Evolutionary conservation across 768 basidiomycete species (phyloP).

Genomic region (Tulasnella calospora): DNA sequence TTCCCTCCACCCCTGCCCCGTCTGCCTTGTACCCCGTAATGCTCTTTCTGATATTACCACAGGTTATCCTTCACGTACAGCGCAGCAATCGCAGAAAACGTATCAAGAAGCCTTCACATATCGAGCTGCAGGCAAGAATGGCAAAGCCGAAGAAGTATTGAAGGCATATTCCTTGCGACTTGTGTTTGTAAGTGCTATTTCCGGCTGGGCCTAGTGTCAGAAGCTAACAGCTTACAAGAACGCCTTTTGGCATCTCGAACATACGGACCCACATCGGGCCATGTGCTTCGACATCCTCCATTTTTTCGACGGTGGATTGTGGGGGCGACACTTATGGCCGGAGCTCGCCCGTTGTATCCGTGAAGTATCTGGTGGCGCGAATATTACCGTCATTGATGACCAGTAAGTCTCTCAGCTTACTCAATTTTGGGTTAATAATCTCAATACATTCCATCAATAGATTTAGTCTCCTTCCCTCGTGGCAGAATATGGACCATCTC

Average conservation of each 20-base stretch:
- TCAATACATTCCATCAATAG: neutral
- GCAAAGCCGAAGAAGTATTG: conserved; percentile 1
- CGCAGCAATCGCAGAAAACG: neutral
- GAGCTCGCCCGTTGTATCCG: neutral
- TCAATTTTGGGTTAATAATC: neutral
- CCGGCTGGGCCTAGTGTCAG: neutral
- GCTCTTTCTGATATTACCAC: neutral
- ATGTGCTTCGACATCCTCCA: conserved; percentile 1
- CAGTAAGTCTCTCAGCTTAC: neutral
- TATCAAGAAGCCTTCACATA: neutral
- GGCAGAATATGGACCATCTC: neutral
- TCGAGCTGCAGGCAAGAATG: neutral
- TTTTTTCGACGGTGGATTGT: conserved; percentile 6
- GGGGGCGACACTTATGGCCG: neutral
- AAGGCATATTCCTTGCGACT: neutral
- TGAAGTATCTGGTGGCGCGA: neutral
- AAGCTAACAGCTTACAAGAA: neutral
- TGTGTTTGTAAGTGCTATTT: neutral
- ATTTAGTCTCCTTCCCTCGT: neutral
- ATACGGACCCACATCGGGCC: neutral
- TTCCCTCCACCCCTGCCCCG: neutral
- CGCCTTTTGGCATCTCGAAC: neutral
- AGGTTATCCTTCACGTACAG: neutral
- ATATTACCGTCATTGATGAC: conserved; percentile 1
- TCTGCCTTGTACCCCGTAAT: neutral